phyloP scores from a whole-genome alignment of 2,329 filamentous ascomycete species.

The Cadophora malorum region DNA sequence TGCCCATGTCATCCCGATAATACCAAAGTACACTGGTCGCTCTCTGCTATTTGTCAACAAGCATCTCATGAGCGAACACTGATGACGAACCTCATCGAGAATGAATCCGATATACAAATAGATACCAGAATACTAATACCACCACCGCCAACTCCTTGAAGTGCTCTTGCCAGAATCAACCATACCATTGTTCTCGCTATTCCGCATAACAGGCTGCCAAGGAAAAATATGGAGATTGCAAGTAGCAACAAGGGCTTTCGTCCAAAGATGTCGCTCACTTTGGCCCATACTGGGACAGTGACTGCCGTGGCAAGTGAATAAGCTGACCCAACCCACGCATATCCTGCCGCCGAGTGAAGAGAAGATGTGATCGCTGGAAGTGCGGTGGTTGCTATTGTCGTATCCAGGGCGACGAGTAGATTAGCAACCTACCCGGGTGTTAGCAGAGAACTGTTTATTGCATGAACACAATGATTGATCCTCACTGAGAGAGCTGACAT shows the following conservation, averaged over 20 bases:
- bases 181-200: conserved; percentile 64
- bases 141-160: conserved; percentile 69
- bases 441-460: too few relatives aligned
- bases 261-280: conserved; percentile 71
- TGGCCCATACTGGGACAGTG: conserved; percentile 55
- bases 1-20: conserved; percentile 67
- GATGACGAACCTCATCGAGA: conserved; percentile 54
- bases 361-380: conserved; percentile 49
- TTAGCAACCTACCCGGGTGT: not conserved
- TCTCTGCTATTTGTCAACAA: conserved; percentile 53
- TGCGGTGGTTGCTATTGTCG: conserved; percentile 49
- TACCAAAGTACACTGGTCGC: conserved; percentile 45
- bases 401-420: conserved; percentile 3
- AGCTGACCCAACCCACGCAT: conserved; percentile 60
- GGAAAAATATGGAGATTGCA: conserved; percentile 66
- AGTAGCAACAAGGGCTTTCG: conserved; percentile 66
- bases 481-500: conserved; percentile 13
- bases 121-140: conserved; percentile 69
- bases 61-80: conserved; percentile 46
- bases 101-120: conserved; percentile 68
- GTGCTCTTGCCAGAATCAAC: conserved; percentile 64
- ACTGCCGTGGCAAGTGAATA: conserved; percentile 54
- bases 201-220: conserved; percentile 66
- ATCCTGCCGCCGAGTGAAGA: conserved; percentile 52
- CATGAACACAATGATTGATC: too few relatives aligned